Base-by-base conservation (phyloP, 2,329 filamentous ascomycete genomes). In the Claviceps purpurea region DNA sequence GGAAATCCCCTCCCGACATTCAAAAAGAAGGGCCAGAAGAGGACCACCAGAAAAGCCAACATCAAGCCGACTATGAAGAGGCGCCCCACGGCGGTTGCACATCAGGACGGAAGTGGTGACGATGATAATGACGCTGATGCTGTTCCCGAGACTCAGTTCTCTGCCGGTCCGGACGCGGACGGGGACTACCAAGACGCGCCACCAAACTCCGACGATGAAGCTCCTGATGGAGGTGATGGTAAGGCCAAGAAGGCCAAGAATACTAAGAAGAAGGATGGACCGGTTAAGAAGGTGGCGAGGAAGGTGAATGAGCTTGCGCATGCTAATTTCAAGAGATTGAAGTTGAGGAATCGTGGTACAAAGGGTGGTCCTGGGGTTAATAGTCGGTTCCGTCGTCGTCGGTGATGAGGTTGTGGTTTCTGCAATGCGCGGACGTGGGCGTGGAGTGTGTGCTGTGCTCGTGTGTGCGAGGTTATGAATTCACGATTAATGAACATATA, bases 1-100 rank as follows among this genome's bases (percentile, higher is more conserved):
- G 81, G 81, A 1, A 73, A 77, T 56, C 81, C 81, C 2, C 64
- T 81, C 40, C 78, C 75, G 51, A 67, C 79, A 1, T 91, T 78
- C 72, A 91, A 90, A 74, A 93, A 93, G 76, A 87, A 87, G 71
- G 87, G 86, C 0, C 78, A 87, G 64, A 93, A 93, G 72, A 75
- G 87, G 55, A 88, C 86, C 52, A 91, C 87, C 3, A 74, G 82
- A 56, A 72, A 75, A 47, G 74, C 78, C 52, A 89, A 82, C 54
- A 87, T 85, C 70, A 73, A 70, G 56, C 79, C 79, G 2, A 74
- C 68, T 0, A 64, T 70, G 52, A 62, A 64, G 6, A 76, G 74
- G 60, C 74, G 80, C 40, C 73, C 76, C 22, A 56, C 64, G 16
- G 58, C 62, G 34, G 56, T 62, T 4, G 52, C 57, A 4, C 45